A percentile compares a stretch with the other conserved stretches of the same genome.
These are phyloP conservation scores for Davidsoniella virescens DNA, from an alignment of 2,329 filamentous ascomycete species.

Conservation along the genomic window DNA sequence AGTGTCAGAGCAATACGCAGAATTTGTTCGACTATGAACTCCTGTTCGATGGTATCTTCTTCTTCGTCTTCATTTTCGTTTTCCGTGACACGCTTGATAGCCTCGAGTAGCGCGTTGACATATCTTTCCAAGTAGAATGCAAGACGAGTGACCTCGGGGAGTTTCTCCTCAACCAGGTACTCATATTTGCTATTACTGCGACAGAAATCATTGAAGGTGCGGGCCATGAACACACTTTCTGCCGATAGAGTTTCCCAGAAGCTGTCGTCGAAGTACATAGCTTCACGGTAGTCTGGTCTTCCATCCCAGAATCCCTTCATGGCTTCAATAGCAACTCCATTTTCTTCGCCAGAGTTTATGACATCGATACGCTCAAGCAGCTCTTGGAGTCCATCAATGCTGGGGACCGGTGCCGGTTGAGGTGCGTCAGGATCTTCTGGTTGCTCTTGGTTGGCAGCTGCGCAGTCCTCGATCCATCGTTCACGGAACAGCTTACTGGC, in stretches of 20 bases:
- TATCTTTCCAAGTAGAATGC: slow-evolving; percentile 77
- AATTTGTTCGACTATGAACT: slow-evolving; percentile 91
- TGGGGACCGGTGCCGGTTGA: slow-evolving; percentile 36
- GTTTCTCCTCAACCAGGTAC: slow-evolving; percentile 68
- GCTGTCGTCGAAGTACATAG: slow-evolving; percentile 51
- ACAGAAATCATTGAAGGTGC: slow-evolving; percentile 91
- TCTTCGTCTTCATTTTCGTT: slow-evolving; percentile 49
- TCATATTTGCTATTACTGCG: slow-evolving; percentile 58
- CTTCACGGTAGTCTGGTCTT: slow-evolving; percentile 64
- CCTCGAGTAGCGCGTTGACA: slow-evolving; percentile 50
- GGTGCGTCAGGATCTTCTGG: slow-evolving; percentile 38
- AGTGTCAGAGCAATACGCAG: slow-evolving; percentile 81
- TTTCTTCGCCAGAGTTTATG: slow-evolving; percentile 75
- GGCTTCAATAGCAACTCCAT: slow-evolving; percentile 78
- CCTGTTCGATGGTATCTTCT: slow-evolving; percentile 73
- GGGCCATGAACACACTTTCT: slow-evolving; percentile 76
- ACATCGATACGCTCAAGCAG: slow-evolving; percentile 88
- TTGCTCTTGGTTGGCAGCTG: slow-evolving; percentile 46
- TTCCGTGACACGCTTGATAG: slow-evolving; percentile 40
- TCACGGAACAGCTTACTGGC: slow-evolving; percentile 81
- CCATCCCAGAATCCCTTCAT: slow-evolving; percentile 97
- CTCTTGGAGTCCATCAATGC: slow-evolving; percentile 71
- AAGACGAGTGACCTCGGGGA: slow-evolving; percentile 85
- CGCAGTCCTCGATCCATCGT: slow-evolving; percentile 95
- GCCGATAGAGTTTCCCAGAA: slow-evolving; percentile 72